Conservation (phyloP, 352 stramenopile species). For the Globisporangium perplexum region DNA sequence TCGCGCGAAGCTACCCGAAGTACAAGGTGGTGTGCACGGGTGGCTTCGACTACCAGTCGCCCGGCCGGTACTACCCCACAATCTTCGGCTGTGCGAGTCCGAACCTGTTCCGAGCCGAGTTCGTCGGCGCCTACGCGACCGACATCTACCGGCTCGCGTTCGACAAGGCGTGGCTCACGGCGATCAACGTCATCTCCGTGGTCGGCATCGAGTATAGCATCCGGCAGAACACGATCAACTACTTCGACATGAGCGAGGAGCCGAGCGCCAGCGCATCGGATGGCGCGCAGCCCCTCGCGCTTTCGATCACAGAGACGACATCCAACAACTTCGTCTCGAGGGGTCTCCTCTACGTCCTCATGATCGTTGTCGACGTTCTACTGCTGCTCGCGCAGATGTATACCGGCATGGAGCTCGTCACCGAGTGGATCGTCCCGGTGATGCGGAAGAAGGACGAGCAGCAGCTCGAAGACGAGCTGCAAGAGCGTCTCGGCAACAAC, state of each 20-base stretch:
- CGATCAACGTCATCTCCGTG: conserved; percentile 12
- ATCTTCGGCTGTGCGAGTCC: conserved; percentile 22
- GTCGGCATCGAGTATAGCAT: conserved; percentile 11
- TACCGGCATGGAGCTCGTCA: conserved; percentile 14
- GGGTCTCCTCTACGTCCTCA: conserved; percentile 18
- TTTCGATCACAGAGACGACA: conserved; percentile 10
- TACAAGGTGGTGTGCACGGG: conserved; percentile 14
- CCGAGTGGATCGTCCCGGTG: conserved; percentile 13
- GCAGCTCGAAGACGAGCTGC: conserved; percentile 1
- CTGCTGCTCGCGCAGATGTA: conserved; percentile 19
- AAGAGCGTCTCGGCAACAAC: not conserved
- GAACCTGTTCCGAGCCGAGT: conserved; percentile 15
- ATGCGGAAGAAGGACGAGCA: conserved; percentile 12
- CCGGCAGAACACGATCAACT: conserved; percentile 16
- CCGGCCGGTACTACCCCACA: conserved; percentile 7
- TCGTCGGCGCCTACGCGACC: conserved; percentile 12
- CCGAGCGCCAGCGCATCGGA: not conserved
- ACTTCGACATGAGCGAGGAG: conserved; percentile 11
- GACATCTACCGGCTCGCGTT: conserved; percentile 7
- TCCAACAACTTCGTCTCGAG: conserved; percentile 19
- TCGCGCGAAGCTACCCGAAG: conserved; percentile 13
- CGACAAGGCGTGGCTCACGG: conserved; percentile 14
- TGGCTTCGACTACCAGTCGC: conserved; percentile 13
- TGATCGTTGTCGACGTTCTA: conserved; percentile 17
- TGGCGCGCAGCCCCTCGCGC: too few species aligned